Conservation (phyloP, 2,329 filamentous ascomycete species). For the Gnomoniopsis sp. region DNA sequence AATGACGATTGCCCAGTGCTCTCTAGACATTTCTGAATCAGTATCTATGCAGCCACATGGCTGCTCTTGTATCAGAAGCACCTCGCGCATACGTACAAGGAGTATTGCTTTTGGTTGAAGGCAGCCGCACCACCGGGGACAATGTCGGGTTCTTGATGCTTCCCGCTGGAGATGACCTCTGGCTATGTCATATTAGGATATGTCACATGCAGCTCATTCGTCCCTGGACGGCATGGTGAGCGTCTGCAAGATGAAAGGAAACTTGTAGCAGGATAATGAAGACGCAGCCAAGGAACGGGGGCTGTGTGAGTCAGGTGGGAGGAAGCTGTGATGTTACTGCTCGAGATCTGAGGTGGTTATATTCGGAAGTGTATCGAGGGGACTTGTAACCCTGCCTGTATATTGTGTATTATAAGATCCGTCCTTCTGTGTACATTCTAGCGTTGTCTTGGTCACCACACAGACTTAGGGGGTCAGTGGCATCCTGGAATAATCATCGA, state of each 20-base stretch:
- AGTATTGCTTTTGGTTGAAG: not conserved
- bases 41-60: not conserved
- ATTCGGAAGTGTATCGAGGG: too few relatives aligned
- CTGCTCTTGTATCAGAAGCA: too few relatives aligned
- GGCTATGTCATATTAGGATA: not conserved
- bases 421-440: too few relatives aligned
- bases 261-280: too few relatives aligned
- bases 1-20: not conserved
- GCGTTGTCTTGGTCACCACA: too few relatives aligned
- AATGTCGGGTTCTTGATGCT: not conserved
- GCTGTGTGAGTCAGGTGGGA: not conserved
- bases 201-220: not conserved
- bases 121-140: not conserved
- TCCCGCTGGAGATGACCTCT: not conserved
- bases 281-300: too few relatives aligned
- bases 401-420: too few relatives aligned
- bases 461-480: too few relatives aligned
- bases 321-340: not conserved
- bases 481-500: too few relatives aligned
- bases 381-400: too few relatives aligned
- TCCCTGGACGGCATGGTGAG: not conserved
- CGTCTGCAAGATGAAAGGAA: not conserved
- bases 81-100: too few relatives aligned
- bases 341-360: too few relatives aligned
- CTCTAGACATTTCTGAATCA: not conserved